Base-by-base conservation (phyloP, 805 yeast species). In the Yarrowia phangngaensis region DNA sequence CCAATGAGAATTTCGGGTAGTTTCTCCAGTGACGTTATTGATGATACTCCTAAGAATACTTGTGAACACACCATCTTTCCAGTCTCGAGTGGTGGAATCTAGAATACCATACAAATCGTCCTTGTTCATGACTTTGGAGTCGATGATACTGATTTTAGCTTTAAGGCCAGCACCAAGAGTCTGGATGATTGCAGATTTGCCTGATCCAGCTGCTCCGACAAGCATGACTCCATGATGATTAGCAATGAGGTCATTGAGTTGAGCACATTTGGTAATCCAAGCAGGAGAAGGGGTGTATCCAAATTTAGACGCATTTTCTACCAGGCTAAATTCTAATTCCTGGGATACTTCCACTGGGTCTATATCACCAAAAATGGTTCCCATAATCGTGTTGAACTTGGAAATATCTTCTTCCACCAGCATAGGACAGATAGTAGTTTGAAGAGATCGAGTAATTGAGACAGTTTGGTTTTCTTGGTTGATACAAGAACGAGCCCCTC, bases 41-140 rank as follows among this genome's bases (percentile, higher is more conserved):
- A 60, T 61, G 0, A 82, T 72, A 45, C 68, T 70, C 54, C 97
- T 68, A 32, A 90, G 58, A 6, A 82, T 71, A 8, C 76, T 63
- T 0, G 95, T 84, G 45, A 89, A 73, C 8, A 89, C 59, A 5
- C 97, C 97, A 64, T 90, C 97, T 1, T 74, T 75, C 97, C 97
- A 90, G 47, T 90, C 97, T 22, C 95, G 67, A 0, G 97, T 88
- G 0, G 85, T 72, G 1, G 73, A 64, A 55, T 89, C 95, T 26
- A 89, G 62, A 2, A 64, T 56, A 1, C 97, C 97, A 60, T 75
- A 85, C 2, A 90, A 64, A 0, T 70, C 67, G 3, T 72, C 76
- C 58, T 89, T 90, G 0, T 76, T 62, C 51, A 85, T 54, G 0
- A 84, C 84, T 57, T 89, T 88, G 1, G 95, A 80, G 60, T 89